Evolutionary conservation across 768 basidiomycete species (phyloP).

Genomic region (Rhizopogon rudus): DNA sequence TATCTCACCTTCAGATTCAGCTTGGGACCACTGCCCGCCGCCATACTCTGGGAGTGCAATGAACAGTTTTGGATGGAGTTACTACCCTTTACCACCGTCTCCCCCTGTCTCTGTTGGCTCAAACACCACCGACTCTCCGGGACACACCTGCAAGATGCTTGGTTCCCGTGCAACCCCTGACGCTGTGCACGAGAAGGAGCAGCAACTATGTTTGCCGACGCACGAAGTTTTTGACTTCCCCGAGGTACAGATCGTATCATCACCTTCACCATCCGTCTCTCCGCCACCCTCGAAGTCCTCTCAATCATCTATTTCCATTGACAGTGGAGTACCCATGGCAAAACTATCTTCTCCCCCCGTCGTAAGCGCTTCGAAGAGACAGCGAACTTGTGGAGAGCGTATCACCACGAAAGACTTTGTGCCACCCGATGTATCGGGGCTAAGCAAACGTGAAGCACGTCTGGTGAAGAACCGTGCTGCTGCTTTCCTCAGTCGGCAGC

Average conservation of each 20-base stretch:
- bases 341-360: conserved; percentile 16
- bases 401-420: conserved; percentile 76
- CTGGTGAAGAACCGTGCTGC: conserved; percentile 91
- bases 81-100: conserved; percentile 45
- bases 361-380: conserved; percentile 40
- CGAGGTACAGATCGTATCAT: conserved; percentile 27
- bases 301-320: conserved; percentile 31
- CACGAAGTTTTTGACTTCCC: conserved; percentile 69
- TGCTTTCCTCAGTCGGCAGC: conserved; percentile 85
- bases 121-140: conserved; percentile 39
- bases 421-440: conserved; percentile 82
- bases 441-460: conserved; percentile 87
- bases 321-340: conserved; percentile 9
- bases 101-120: conserved; percentile 45
- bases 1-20: conserved; percentile 31
- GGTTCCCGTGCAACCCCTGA: conserved; percentile 47
- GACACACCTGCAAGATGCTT: conserved; percentile 42
- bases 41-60: conserved; percentile 31
- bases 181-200: conserved; percentile 36
- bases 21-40: conserved; percentile 42
- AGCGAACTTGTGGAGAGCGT: conserved; percentile 41
- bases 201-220: conserved; percentile 58
- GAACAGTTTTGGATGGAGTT: conserved; percentile 41
- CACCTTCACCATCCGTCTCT: conserved; percentile 29
- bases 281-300: conserved; percentile 25